A percentile compares a stretch with the other conserved stretches of the same genome.
These are phyloP conservation scores for Meira miltonrushii DNA, from an alignment of 1,284 basidiomycete species.

Conservation along the genomic window DNA sequence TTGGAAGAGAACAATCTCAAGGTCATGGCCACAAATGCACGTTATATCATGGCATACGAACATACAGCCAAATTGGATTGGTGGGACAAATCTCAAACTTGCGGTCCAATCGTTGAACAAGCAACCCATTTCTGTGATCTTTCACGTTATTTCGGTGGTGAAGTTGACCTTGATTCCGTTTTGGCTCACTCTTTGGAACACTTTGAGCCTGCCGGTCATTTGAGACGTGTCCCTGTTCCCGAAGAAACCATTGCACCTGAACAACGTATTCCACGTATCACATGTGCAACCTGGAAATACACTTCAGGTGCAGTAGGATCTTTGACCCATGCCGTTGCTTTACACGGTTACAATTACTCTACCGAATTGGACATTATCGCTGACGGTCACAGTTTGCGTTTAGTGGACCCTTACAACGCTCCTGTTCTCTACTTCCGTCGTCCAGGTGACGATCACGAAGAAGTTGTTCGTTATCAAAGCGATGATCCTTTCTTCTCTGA, in stretches of 20 bases:
- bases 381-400: constrained; percentile 46
- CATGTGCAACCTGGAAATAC: constrained; percentile 52
- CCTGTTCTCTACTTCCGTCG: constrained; percentile 50
- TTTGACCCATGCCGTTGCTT: constrained; percentile 49
- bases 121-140: constrained; percentile 73
- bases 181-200: constrained; percentile 54
- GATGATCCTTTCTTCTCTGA: constrained; percentile 53
- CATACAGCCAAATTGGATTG: constrained; percentile 70
- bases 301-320: constrained; percentile 47
- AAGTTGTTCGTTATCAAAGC: constrained; percentile 47
- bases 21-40: constrained; percentile 95
- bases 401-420: constrained; percentile 50
- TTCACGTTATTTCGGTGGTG: constrained; percentile 95
- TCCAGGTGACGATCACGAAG: constrained; percentile 52
- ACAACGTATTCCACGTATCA: constrained; percentile 49
- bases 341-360: constrained; percentile 50
- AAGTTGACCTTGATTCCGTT: constrained; percentile 81
- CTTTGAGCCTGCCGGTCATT: constrained; percentile 63
- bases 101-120: constrained; percentile 89
- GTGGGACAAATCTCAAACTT: constrained; percentile 95
- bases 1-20: constrained; percentile 88
- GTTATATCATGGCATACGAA: constrained; percentile 92
- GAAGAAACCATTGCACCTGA: constrained; percentile 65
- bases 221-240: constrained; percentile 75
- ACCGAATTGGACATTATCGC: constrained; percentile 47